Evolutionary conservation across 257 asterid species (phyloP).

Genomic region (Ophiorrhiza pumila): DNA sequence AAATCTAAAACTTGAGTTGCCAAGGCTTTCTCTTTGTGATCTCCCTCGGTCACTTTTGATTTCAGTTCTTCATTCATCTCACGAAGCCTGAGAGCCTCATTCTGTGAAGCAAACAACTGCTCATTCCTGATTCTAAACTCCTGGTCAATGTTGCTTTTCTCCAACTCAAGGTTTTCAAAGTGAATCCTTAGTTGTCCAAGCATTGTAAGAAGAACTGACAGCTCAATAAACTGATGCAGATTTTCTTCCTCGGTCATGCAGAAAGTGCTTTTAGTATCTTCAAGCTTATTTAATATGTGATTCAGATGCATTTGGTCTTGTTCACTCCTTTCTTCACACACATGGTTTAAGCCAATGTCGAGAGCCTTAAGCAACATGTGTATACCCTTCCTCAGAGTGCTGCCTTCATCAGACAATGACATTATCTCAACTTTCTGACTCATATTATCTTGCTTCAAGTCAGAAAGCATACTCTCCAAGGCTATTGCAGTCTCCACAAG

Average conservation of each 20-base stretch:
- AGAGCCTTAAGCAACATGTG: slow-evolving; percentile 50
- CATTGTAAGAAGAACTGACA: slow-evolving; percentile 56
- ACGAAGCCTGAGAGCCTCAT: slow-evolving; percentile 39
- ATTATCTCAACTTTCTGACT: slow-evolving; percentile 47
- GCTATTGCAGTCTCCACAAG: slow-evolving; percentile 44
- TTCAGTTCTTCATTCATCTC: slow-evolving; percentile 48
- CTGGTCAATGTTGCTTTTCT: slow-evolving; percentile 39
- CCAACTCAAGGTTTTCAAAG: slow-evolving; percentile 42
- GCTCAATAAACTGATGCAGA: slow-evolving; percentile 44
- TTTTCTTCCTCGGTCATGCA: slow-evolving; percentile 56
- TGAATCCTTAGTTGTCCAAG: slow-evolving; percentile 50
- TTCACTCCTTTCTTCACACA: slow-evolving; percentile 30
- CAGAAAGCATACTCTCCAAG: slow-evolving; percentile 41
- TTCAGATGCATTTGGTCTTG: slow-evolving; percentile 40
- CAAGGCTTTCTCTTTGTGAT: slow-evolving; percentile 44
- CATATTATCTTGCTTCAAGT: slow-evolving; percentile 45
- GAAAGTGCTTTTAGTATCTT: slow-evolving; percentile 39
- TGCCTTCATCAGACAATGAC: slow-evolving; percentile 52
- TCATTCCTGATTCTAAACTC: slow-evolving; percentile 39
- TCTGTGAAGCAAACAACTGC: slow-evolving; percentile 42
- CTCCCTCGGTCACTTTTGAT: slow-evolving; percentile 47
- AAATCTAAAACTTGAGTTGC: slow-evolving; percentile 40
- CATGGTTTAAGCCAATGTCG: slow-evolving; percentile 38
- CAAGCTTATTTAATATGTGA: slow-evolving; percentile 43
- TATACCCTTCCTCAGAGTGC: slow-evolving; percentile 49